Evolutionary conservation across 805 yeast species (phyloP).

Genomic region (Jamesozyma rosinii): DNA sequence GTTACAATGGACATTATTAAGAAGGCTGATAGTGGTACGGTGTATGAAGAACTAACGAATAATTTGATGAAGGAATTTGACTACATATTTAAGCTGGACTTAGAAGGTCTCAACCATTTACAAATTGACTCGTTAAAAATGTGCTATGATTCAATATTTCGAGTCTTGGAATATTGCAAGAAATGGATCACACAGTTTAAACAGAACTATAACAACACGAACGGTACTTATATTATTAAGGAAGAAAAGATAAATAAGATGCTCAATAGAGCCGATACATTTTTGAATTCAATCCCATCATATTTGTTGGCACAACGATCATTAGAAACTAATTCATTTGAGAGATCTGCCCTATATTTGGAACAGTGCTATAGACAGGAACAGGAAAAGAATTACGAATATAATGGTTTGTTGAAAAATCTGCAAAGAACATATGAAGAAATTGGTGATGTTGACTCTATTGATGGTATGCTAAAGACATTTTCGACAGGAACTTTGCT

Average conservation of each 20-base stretch:
- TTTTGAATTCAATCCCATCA: conserved; percentile 52
- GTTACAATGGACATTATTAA: conserved; percentile 57
- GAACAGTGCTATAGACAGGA: conserved; percentile 59
- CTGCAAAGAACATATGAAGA: conserved; percentile 78
- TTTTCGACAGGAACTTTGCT: conserved; percentile 60
- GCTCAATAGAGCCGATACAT: conserved; percentile 34
- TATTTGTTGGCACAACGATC: conserved; percentile 69
- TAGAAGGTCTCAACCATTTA: conserved; percentile 40
- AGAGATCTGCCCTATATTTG: conserved; percentile 74
- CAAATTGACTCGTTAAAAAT: conserved; percentile 50
- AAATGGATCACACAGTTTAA: conserved; percentile 54
- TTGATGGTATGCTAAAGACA: conserved; percentile 73
- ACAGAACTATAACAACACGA: conserved; percentile 23
- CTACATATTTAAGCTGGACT: conserved; percentile 43
- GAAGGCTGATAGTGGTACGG: conserved; percentile 37
- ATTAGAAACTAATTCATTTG: conserved; percentile 74
- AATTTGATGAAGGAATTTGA: conserved; percentile 52
- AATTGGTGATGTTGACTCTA: conserved; percentile 80
- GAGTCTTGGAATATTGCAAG: conserved; percentile 71
- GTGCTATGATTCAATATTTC: conserved; percentile 67
- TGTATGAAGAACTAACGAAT: conserved; percentile 32
- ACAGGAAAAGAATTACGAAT: conserved; percentile 5
- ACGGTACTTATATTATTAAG: conserved; percentile 23
- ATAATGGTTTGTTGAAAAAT: conserved; percentile 30
- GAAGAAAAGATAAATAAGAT: conserved; percentile 18